Evolutionary conservation across 2,329 filamentous ascomycete species (phyloP).

Genomic region (Coleophoma crateriformis): DNA sequence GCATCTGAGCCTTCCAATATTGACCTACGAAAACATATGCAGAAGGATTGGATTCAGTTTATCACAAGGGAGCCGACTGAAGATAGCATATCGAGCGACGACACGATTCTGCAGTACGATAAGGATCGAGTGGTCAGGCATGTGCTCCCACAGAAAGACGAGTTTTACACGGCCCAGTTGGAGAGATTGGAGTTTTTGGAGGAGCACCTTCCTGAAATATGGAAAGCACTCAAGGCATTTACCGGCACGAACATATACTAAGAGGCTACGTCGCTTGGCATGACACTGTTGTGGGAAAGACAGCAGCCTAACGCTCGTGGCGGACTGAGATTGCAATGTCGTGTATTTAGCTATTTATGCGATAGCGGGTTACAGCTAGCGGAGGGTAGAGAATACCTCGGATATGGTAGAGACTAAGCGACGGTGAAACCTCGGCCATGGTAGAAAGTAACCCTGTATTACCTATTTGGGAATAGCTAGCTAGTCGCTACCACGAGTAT

Average conservation of each 20-base stretch:
- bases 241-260: neutral
- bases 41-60: conserved; percentile 3
- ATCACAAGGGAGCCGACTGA: neutral
- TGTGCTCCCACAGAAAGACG: neutral
- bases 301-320: too few species aligned
- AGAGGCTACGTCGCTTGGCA: too few species aligned
- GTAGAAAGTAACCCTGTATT: too few species aligned
- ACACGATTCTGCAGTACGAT: neutral
- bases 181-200: neutral
- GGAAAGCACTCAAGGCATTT: neutral
- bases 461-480: too few species aligned
- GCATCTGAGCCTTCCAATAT: neutral
- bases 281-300: too few species aligned
- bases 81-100: neutral
- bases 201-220: neutral
- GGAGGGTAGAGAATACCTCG: too few species aligned
- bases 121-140: neutral
- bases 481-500: too few species aligned
- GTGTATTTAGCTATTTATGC: too few species aligned
- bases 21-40: neutral
- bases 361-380: too few species aligned
- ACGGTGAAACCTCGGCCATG: too few species aligned
- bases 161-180: neutral
- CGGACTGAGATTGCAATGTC: too few species aligned
- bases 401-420: too few species aligned